Conservation (phyloP, 2,329 filamentous ascomycete species). For the Cylindrodendrum hubeiense region DNA sequence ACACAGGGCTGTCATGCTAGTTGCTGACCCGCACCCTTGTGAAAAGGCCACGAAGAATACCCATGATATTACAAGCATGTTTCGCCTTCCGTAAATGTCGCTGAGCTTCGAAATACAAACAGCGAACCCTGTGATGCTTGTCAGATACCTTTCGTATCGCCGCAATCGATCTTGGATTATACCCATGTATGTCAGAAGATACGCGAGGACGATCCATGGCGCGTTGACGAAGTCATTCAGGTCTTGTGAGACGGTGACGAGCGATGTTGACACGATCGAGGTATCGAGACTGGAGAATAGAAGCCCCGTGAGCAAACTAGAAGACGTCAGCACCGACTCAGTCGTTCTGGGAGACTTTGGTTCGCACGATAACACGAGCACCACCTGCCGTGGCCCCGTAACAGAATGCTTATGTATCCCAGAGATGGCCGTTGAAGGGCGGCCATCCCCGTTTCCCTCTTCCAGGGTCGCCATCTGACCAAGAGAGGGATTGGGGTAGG, state of each 20-base stretch:
- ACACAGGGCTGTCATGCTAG: constrained; percentile 65
- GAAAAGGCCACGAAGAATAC: constrained; percentile 68
- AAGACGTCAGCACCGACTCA: constrained; percentile 31
- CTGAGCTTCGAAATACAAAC: constrained; percentile 70
- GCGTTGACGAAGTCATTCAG: constrained; percentile 64
- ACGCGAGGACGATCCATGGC: constrained; percentile 68
- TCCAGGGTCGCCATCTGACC: constrained; percentile 45
- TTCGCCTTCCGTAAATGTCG: constrained; percentile 68
- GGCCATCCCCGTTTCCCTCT: constrained; percentile 11
- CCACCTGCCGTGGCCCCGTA: constrained; percentile 43
- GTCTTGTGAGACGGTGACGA: constrained; percentile 67
- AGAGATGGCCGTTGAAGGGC: constrained; percentile 14
- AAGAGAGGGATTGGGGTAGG: constrained; percentile 50
- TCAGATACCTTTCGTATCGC: constrained; percentile 14
- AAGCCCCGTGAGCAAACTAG: constrained; percentile 63
- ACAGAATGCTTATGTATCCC: constrained; percentile 41
- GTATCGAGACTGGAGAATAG: constrained; percentile 70
- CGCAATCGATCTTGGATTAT: constrained; percentile 10
- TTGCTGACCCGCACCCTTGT: constrained; percentile 64
- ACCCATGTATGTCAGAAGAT: constrained; percentile 70
- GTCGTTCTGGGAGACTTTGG: not conserved
- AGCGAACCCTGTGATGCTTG: constrained; percentile 60
- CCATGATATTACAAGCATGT: constrained; percentile 64
- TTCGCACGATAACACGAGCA: constrained; percentile 53
- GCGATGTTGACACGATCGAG: constrained; percentile 69